Conservation (phyloP, 331 rosid species). For the Acacia pycnantha region DNA sequence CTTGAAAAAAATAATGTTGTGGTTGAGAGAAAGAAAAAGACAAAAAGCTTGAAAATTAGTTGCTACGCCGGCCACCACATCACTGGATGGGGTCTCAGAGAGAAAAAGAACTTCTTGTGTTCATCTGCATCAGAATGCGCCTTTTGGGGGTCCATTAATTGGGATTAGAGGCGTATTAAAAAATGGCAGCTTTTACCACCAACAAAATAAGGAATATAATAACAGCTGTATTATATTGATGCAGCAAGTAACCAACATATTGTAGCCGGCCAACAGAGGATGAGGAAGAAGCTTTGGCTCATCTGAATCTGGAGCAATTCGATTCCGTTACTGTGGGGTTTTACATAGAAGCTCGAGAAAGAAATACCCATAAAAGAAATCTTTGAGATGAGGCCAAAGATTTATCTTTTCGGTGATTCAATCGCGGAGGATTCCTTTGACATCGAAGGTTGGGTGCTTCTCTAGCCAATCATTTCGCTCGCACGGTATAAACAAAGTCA, state of each 20-base stretch:
- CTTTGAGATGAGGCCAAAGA: constrained; percentile 60
- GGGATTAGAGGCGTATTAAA: background rate
- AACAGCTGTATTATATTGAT: background rate
- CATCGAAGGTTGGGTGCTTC: constrained; percentile 85
- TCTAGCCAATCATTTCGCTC: constrained; percentile 73
- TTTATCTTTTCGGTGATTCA: constrained; percentile 87
- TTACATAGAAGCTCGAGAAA: background rate
- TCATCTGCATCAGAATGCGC: too few species aligned
- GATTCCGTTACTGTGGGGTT: background rate
- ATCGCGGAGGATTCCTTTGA: constrained; percentile 69
- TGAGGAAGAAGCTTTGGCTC: background rate
- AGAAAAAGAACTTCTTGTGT: too few species aligned
- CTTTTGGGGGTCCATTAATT: background rate
- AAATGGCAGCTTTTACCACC: background rate
- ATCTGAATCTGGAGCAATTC: background rate
- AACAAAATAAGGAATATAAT: background rate
- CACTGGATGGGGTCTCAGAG: too few species aligned
- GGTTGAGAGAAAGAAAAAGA: background rate
- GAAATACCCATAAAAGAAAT: background rate
- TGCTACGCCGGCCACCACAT: too few species aligned
- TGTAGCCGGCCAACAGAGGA: background rate
- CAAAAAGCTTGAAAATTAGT: background rate
- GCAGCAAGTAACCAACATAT: background rate
- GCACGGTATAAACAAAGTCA: constrained; percentile 45
- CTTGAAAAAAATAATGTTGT: background rate